Base-by-base conservation (phyloP, 495 filamentous ascomycete genomes). In the Cudoniella acicularis region DNA sequence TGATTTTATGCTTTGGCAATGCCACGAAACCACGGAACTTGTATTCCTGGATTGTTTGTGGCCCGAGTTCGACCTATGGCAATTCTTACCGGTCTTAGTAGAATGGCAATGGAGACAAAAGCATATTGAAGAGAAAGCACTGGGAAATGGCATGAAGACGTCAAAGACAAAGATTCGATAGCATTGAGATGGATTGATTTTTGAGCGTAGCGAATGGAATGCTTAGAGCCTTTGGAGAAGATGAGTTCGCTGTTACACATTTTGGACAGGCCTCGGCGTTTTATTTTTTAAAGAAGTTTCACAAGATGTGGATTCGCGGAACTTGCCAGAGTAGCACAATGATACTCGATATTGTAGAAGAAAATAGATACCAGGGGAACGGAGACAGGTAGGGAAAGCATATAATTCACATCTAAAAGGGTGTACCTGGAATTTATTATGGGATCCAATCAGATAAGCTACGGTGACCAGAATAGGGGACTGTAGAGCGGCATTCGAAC, bases 1-100 rank as follows among this genome's bases (percentile, higher is more conserved):
- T 65, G 94, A 98, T 67, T 98, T 98, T 67, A 92, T 98, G 92
- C 84, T 98, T 52, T 98, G 94, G 94, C 94, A 98, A 72, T 92
- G 89, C 65, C 92, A 98, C 64, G 80, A 95, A 65, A 78, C 93
- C 45, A 98, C 94, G 0, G 87, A 96, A 54, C 87, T 98, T 54
- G 89, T 90, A 41, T 98, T 98, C 73, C 70, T 96, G 42, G 83
- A 96, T 56, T 93, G 90, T 56, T 74, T 98, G 45, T 98, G 94
- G 94, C 94, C 94, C 2, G 91, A 98, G 63, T 96, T 98, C 63
- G 92, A 95, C 67, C 77, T 98, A 10, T 95, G 92, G 92, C 78
- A 90, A 45, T 98, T 98, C 72, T 64, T 98, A 23, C 94, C 95
- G 0, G 91, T 98, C 3, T 73, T 98, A 36, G 73, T 96, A 26